Percentiles rank a stretch among this genome's conserved stretches.
Evolutionary conservation across 176 grass and related monocot species (phyloP).

Genomic region (Neostapfia colusana): DNA sequence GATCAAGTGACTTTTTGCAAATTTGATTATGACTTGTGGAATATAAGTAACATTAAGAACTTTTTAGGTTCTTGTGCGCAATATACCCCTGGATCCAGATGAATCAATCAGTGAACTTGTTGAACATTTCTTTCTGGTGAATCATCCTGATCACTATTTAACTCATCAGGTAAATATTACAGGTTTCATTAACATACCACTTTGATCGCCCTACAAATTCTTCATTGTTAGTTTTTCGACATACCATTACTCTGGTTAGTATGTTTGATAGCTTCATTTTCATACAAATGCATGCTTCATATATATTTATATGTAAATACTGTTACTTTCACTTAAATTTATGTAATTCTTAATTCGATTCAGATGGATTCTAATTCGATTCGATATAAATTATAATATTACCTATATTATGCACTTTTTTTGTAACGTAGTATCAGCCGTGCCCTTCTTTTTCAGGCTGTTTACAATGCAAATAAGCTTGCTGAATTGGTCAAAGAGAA

Average conservation of each 20-base stretch:
- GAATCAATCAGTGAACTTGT: constrained; percentile 87
- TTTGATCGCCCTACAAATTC: constrained; percentile 13
- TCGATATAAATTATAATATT: background rate
- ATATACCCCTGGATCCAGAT: constrained; percentile 84
- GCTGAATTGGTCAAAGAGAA: constrained; percentile 87
- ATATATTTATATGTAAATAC: background rate
- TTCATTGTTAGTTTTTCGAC: background rate
- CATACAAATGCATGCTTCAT: background rate
- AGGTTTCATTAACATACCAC: constrained; percentile 23
- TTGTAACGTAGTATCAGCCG: constrained; percentile 8
- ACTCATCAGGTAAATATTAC: constrained; percentile 74
- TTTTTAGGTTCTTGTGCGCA: constrained; percentile 83
- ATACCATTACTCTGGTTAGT: background rate
- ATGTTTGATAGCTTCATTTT: constrained; percentile 3
- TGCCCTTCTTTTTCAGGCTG: constrained; percentile 56
- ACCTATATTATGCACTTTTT: background rate
- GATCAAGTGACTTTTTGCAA: constrained; percentile 14
- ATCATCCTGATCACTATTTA: constrained; percentile 88
- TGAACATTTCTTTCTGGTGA: constrained; percentile 98
- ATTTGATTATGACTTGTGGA: constrained; percentile 17
- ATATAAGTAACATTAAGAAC: constrained; percentile 22
- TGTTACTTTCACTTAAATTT: background rate
- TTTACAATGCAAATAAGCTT: constrained; percentile 94
- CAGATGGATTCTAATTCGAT: constrained; percentile 26
- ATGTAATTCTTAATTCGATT: background rate